These are phyloP conservation scores for Pseudocercospora fijiensis DNA, from an alignment of 2,329 filamentous ascomycete genomes.

Conservation along the genomic window DNA sequence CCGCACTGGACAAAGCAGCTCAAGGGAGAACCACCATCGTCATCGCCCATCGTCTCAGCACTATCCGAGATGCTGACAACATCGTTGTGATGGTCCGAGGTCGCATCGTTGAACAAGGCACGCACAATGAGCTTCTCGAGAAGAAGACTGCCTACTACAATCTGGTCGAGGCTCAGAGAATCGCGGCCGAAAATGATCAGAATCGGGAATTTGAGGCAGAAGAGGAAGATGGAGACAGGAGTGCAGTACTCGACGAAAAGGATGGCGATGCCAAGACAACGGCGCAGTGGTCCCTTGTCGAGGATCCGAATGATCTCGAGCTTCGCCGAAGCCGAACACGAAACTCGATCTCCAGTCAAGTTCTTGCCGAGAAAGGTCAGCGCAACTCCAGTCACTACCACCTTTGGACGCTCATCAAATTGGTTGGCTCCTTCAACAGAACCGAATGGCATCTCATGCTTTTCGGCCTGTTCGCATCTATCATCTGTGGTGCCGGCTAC, in stretches of 20 bases:
- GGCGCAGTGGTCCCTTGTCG: slow-evolving; percentile 39
- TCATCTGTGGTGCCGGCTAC: slow-evolving; percentile 78
- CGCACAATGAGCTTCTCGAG: slow-evolving; percentile 74
- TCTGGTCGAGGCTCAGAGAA: slow-evolving; percentile 84
- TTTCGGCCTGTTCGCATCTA: slow-evolving; percentile 68
- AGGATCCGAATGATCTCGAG: slow-evolving; percentile 63
- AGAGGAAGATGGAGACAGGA: slow-evolving; percentile 31
- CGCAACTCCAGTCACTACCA: slow-evolving; percentile 55
- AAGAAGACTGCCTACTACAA: slow-evolving; percentile 72
- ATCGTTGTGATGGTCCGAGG: slow-evolving; percentile 91
- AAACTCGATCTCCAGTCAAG: slow-evolving; percentile 65
- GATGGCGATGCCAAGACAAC: slow-evolving; percentile 30
- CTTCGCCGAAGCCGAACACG: slow-evolving; percentile 55
- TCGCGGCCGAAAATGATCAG: slow-evolving; percentile 61
- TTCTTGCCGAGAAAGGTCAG: slow-evolving; percentile 55
- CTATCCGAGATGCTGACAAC: slow-evolving; percentile 90
- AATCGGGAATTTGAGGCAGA: slow-evolving; percentile 51
- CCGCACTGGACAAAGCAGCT: slow-evolving; percentile 81
- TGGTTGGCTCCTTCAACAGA: slow-evolving; percentile 77
- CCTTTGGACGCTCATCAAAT: slow-evolving; percentile 72
- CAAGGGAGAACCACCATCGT: slow-evolving; percentile 90
- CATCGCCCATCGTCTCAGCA: slow-evolving; percentile 92
- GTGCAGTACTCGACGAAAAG: slow-evolving; percentile 31
- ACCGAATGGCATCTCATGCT: slow-evolving; percentile 71
- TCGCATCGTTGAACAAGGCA: slow-evolving; percentile 87